These are phyloP conservation scores for Puccinia triticina DNA, from an alignment of 1,284 basidiomycete species.

Conservation along the genomic window DNA sequence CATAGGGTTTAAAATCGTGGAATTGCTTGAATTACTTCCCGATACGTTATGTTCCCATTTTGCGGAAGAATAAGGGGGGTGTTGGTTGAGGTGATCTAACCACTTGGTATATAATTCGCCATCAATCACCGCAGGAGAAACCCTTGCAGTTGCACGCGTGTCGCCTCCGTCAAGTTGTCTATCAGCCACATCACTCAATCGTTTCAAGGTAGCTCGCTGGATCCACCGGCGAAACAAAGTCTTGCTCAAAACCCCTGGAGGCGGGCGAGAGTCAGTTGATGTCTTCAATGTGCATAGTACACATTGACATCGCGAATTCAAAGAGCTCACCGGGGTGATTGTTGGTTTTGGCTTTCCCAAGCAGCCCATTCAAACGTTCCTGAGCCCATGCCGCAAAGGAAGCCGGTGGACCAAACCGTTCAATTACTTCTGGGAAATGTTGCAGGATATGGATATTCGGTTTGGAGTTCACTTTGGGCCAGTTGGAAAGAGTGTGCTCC, in stretches of 20 bases:
- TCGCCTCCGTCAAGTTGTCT: background rate
- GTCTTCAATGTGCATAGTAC: no score
- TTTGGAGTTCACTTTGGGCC: slow-evolving; percentile 13
- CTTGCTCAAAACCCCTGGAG: slow-evolving; percentile 5
- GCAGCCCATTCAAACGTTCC: no score
- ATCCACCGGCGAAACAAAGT: slow-evolving; percentile 12
- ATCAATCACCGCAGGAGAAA: background rate
- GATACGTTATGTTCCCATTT: background rate
- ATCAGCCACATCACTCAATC: background rate
- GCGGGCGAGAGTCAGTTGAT: background rate
- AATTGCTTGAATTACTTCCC: background rate
- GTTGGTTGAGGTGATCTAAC: background rate
- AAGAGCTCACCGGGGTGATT: slow-evolving; percentile 2
- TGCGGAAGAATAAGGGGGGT: background rate
- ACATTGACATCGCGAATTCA: background rate
- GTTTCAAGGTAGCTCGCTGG: background rate
- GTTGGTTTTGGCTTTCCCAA: no score
- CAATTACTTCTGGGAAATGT: no score
- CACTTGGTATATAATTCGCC: background rate
- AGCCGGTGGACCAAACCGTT: no score
- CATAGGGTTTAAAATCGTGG: background rate
- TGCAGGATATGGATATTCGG: slow-evolving; percentile 23
- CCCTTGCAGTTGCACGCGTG: background rate
- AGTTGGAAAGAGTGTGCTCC: background rate
- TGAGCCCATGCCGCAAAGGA: no score